Percentiles rank a stretch among this genome's conserved stretches.
Conservation (phyloP, 2,329 filamentous ascomycete species). For the Rachicladosporium sp. region DNA sequence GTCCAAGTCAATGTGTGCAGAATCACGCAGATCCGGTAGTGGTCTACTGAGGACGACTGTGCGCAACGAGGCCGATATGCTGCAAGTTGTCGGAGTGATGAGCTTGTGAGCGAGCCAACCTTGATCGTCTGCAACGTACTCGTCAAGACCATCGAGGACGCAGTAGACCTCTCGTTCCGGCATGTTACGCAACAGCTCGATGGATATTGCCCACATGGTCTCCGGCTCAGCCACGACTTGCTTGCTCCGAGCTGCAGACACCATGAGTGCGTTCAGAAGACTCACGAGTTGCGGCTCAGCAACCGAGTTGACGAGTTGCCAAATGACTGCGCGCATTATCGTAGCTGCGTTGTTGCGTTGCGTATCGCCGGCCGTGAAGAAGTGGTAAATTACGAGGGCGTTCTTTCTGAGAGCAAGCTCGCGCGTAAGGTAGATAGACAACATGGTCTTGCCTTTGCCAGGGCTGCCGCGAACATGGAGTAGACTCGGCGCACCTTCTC, state of each 20-base stretch:
- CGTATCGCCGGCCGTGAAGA: constrained; percentile 17
- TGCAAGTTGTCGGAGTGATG: too few relatives aligned
- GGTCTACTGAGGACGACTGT: too few relatives aligned
- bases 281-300: constrained; percentile 7
- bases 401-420: constrained; percentile 6
- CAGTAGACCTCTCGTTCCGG: constrained; percentile 11
- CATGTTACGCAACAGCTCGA: background rate
- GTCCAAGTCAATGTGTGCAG: too few relatives aligned
- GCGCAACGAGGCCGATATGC: too few relatives aligned
- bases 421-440: constrained; percentile 19
- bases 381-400: constrained; percentile 10
- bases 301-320: constrained; percentile 11
- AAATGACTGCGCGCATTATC: constrained; percentile 17
- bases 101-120: too few relatives aligned
- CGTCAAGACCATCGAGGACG: constrained; percentile 21
- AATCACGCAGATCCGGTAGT: too few relatives aligned
- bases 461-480: constrained; percentile 19
- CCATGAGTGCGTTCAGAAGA: background rate
- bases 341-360: constrained; percentile 16
- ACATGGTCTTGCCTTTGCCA: constrained; percentile 24
- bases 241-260: background rate
- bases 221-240: background rate
- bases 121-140: constrained; percentile 9
- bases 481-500: constrained; percentile 5
- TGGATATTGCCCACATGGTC: background rate